These are phyloP conservation scores for Rhododendron kiyosumense DNA, from an alignment of 148 eudicot species.

Conservation along the genomic window DNA sequence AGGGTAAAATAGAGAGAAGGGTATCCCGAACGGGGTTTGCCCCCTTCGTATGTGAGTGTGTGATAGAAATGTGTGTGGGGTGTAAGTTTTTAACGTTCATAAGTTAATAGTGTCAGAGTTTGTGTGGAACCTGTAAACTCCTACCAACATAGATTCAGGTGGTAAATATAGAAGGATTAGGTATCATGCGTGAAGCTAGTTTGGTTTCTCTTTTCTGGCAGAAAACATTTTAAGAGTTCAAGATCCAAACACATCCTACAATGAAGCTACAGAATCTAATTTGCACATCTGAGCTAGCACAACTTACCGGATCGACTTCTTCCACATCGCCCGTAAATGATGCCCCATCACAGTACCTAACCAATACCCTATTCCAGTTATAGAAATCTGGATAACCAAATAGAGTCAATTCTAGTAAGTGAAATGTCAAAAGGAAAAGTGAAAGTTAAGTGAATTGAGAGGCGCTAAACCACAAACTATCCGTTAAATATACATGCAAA, in stretches of 20 bases:
- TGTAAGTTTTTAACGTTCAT: neutral
- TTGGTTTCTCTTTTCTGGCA: neutral
- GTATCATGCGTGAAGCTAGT: neutral
- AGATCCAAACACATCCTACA: neutral
- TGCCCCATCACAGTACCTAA: conserved; percentile 94
- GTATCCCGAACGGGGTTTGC: neutral
- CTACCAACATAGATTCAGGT: neutral
- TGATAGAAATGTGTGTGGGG: neutral
- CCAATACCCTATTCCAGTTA: conserved; percentile 83
- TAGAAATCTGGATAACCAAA: conserved; percentile 57
- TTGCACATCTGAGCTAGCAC: neutral
- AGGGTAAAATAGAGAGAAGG: neutral
- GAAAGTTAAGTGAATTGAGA: neutral
- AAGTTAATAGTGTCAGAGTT: neutral
- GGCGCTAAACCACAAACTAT: neutral
- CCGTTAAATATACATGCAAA: neutral
- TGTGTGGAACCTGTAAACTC: neutral
- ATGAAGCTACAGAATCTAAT: neutral
- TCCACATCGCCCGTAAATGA: conserved; percentile 91
- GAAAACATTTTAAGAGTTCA: neutral
- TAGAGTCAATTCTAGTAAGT: neutral
- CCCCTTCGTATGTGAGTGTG: neutral
- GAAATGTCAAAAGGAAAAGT: neutral
- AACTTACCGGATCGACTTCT: conserved; percentile 71
- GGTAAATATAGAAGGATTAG: neutral